A percentile compares a stretch with the other conserved stretches of the same genome.
These are phyloP conservation scores for Ustilago bromivora DNA, from an alignment of 1,284 basidiomycete genomes.

Conservation along the genomic window DNA sequence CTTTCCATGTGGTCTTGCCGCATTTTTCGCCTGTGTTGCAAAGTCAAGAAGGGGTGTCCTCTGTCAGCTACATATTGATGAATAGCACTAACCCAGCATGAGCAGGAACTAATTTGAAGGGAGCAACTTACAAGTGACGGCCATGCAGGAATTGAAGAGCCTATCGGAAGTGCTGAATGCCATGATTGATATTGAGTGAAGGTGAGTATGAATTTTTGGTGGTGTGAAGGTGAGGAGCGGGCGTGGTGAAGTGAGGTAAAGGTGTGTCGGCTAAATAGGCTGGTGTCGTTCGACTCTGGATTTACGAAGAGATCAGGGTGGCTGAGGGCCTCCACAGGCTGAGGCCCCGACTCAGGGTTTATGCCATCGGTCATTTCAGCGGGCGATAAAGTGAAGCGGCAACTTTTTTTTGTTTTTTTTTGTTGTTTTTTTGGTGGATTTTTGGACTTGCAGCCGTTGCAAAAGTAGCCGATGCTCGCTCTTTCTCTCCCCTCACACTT, in stretches of 20 bases:
- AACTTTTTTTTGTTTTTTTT: slow-evolving; percentile 21
- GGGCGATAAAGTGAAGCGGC: slow-evolving; percentile 6
- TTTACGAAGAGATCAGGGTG: background rate
- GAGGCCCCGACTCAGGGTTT: background rate
- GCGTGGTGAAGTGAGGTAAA: background rate
- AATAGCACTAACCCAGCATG: background rate
- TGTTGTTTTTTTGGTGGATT: background rate
- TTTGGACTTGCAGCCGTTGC: background rate
- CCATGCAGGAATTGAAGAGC: slow-evolving; percentile 47
- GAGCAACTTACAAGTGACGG: slow-evolving; percentile 44
- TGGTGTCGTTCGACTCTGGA: slow-evolving; percentile 12
- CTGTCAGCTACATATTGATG: background rate
- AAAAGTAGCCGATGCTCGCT: slow-evolving; percentile 20
- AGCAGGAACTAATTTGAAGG: background rate
- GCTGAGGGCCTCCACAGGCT: slow-evolving; percentile 3
- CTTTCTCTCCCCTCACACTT: background rate
- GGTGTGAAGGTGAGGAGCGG: background rate
- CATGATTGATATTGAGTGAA: slow-evolving; percentile 22
- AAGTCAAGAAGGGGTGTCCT: background rate
- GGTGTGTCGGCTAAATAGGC: background rate
- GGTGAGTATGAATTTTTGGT: slow-evolving; percentile 1
- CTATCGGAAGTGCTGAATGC: slow-evolving; percentile 19
- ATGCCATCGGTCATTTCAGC: background rate
- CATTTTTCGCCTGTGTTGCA: slow-evolving; percentile 50
- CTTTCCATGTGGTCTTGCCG: slow-evolving; percentile 58